Percentiles rank a stretch among this genome's conserved stretches.
Conservation (phyloP, 2,329 filamentous ascomycete genomes). For the Monilinia polystroma region DNA sequence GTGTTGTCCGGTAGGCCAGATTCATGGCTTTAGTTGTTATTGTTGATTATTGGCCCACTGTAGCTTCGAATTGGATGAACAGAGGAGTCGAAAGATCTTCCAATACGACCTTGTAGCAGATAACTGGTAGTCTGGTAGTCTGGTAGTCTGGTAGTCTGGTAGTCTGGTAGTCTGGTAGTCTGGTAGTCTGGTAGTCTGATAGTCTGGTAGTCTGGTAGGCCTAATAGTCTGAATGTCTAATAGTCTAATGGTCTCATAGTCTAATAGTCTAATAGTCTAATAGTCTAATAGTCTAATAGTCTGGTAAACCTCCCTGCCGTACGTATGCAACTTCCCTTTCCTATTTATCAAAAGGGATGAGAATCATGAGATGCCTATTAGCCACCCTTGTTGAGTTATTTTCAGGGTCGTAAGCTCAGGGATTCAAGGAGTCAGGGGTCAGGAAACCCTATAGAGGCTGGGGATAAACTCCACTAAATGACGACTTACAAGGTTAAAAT, state of each 20-base stretch:
- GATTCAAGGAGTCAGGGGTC: background rate
- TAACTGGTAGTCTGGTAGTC: too few species aligned
- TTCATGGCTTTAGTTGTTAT: background rate
- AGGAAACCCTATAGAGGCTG: background rate
- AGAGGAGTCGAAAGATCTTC: too few species aligned
- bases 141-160: too few species aligned
- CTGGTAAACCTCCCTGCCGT: background rate
- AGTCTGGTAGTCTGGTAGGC: background rate
- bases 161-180: too few species aligned
- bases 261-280: too few species aligned
- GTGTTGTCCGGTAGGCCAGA: background rate
- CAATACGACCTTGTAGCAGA: too few species aligned
- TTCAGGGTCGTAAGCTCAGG: slow-evolving; percentile 6
- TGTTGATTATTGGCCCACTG: background rate
- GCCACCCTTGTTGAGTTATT: slow-evolving; percentile 6
- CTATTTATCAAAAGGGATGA: background rate
- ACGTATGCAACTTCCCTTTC: background rate
- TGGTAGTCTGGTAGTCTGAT: background rate
- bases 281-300: too few species aligned
- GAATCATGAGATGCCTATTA: background rate
- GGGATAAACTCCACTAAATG: slow-evolving; percentile 2
- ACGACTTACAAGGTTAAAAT: slow-evolving; percentile 11
- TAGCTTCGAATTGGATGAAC: background rate
- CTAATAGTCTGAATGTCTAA: too few species aligned
- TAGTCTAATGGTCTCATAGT: too few species aligned